Conservation (phyloP, 2,329 filamentous ascomycete genomes). For the Ceratocystiopsis brevicomis region DNA sequence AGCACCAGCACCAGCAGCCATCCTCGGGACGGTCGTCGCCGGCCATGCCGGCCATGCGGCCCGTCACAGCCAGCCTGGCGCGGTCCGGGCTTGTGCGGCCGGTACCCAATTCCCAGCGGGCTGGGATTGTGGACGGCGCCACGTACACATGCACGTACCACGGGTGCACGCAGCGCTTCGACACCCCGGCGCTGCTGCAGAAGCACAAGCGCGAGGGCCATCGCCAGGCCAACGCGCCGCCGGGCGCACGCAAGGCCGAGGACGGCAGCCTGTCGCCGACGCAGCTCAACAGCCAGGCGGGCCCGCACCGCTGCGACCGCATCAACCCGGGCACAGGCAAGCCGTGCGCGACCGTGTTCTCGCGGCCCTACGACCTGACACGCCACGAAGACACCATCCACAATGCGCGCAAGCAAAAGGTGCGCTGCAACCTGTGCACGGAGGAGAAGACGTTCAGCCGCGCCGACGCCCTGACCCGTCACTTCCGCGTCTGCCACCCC, state of each 20-base stretch:
- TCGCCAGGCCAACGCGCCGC: constrained; percentile 45
- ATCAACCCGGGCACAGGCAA: constrained; percentile 92
- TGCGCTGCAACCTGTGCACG: constrained; percentile 77
- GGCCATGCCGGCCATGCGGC: neutral
- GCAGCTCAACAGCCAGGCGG: constrained; percentile 70
- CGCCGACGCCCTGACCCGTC: constrained; percentile 81
- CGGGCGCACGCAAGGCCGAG: constrained; percentile 15
- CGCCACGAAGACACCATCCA: constrained; percentile 96
- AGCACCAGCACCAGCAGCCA: neutral
- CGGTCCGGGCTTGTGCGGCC: constrained; percentile 11
- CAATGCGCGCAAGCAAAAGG: constrained; percentile 85
- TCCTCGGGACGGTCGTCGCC: no score
- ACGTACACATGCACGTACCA: constrained; percentile 96
- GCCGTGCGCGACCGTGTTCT: constrained; percentile 86
- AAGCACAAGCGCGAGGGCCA: constrained; percentile 94
- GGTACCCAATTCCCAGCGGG: constrained; percentile 22
- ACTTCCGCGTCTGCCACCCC: constrained; percentile 87
- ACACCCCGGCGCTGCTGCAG: constrained; percentile 69
- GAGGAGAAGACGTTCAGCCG: constrained; percentile 96
- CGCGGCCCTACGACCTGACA: constrained; percentile 86
- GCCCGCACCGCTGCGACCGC: constrained; percentile 80
- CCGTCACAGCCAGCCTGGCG: constrained; percentile 12
- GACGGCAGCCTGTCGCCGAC: constrained; percentile 27
- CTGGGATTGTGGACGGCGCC: constrained; percentile 46
- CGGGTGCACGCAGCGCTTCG: constrained; percentile 73